Conservation (phyloP, 768 basidiomycete species). For the Termitomyces sp. region DNA sequence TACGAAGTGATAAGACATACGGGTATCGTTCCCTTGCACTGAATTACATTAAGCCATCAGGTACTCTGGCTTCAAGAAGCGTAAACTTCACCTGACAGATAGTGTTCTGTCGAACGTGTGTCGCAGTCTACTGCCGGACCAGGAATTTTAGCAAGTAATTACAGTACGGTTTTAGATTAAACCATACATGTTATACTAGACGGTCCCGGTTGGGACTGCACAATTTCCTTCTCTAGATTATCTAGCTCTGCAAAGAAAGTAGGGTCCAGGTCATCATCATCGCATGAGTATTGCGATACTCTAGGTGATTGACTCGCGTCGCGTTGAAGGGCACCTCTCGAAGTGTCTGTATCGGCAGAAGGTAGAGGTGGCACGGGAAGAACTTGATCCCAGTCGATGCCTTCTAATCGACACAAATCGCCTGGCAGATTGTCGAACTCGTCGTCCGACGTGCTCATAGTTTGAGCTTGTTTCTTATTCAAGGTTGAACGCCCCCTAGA, state of each 20-base stretch:
- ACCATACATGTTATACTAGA: constrained; percentile 6
- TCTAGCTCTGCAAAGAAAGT: constrained; percentile 40
- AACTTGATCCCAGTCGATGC: constrained; percentile 41
- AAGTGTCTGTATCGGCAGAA: constrained; percentile 14
- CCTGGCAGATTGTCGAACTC: constrained; percentile 52
- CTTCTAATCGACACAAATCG: constrained; percentile 45
- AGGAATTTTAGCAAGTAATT: not conserved
- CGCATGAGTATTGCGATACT: constrained; percentile 20
- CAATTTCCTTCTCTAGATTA: constrained; percentile 34
- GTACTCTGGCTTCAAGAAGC: not conserved
- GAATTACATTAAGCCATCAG: not conserved
- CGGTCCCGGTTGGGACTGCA: constrained; percentile 5
- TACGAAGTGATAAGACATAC: constrained; percentile 1
- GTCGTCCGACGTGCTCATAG: constrained; percentile 34
- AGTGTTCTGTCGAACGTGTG: not conserved
- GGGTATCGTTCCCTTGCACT: not conserved
- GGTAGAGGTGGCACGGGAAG: constrained; percentile 19
- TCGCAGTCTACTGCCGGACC: not conserved
- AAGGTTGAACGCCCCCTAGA: not conserved
- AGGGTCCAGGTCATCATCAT: constrained; percentile 29
- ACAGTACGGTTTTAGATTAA: not conserved
- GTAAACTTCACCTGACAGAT: constrained; percentile 4
- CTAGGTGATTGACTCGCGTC: constrained; percentile 11
- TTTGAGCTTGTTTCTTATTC: not conserved
- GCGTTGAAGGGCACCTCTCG: constrained; percentile 16